Evolutionary conservation across 306 rosid species (phyloP).

Genomic region (Cucumis hystrix): DNA sequence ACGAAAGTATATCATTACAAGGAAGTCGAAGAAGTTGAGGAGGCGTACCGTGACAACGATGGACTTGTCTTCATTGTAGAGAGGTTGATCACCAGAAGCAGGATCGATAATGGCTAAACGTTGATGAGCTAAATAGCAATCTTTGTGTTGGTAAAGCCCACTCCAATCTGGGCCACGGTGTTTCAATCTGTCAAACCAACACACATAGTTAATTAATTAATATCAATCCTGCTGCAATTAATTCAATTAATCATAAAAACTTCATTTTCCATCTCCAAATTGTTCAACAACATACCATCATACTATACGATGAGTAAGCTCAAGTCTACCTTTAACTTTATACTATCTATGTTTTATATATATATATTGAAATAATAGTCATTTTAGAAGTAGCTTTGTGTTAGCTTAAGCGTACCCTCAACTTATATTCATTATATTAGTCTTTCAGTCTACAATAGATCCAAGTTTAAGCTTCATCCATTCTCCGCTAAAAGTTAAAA

Average conservation of each 20-base stretch:
- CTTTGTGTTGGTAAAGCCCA: slow-evolving; percentile 76
- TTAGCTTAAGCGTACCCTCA: too few species aligned
- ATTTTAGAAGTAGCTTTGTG: too few species aligned
- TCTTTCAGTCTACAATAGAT: too few species aligned
- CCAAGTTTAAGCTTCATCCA: too few species aligned
- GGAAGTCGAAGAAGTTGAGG: neutral
- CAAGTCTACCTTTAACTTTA: too few species aligned
- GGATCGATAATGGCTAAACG: slow-evolving; percentile 90
- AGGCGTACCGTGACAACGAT: slow-evolving; percentile 60
- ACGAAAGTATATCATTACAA: too few species aligned
- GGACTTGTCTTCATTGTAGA: slow-evolving; percentile 77
- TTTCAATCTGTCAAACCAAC: slow-evolving; percentile 45
- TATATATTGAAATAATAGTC: too few species aligned
- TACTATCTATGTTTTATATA: too few species aligned
- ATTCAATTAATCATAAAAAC: too few species aligned
- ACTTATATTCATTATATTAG: too few species aligned
- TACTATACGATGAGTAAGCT: too few species aligned
- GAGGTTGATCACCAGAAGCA: slow-evolving; percentile 99
- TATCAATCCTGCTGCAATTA: neutral
- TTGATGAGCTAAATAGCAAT: slow-evolving; percentile 84
- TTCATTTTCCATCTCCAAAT: neutral
- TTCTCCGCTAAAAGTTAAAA: too few species aligned
- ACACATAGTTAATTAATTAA: neutral
- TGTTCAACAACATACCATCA: neutral
- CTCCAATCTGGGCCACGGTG: slow-evolving; percentile 99